Conservation (phyloP, 1,139 yeast species). For the Kodamaea arcana region DNA sequence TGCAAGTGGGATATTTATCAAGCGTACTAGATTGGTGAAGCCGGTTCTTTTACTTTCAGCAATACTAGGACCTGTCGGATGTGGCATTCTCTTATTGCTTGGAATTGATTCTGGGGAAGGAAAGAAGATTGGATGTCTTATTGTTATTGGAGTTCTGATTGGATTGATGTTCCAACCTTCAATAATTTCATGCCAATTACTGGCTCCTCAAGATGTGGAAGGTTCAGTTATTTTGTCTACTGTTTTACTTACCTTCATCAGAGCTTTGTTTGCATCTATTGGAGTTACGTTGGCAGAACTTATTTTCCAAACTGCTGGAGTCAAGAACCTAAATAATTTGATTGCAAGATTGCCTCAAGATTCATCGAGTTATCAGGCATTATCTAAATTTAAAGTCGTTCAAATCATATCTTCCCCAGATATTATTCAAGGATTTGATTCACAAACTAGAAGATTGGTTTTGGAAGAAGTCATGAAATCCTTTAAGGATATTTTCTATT, state of each 20-base stretch:
- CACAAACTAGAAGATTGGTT: constrained; percentile 18
- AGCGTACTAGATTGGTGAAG: constrained; percentile 3
- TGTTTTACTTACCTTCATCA: constrained; percentile 21
- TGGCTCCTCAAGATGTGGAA: constrained; percentile 44
- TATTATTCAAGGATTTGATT: constrained; percentile 24
- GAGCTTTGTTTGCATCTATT: constrained; percentile 47
- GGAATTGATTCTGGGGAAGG: constrained; percentile 30
- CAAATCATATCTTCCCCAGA: constrained; percentile 28
- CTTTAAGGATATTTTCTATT: constrained; percentile 38
- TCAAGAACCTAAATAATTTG: constrained; percentile 17
- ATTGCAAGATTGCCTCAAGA: constrained; percentile 11
- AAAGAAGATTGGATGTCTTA: constrained; percentile 46
- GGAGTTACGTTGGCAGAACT: constrained; percentile 47
- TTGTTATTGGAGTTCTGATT: constrained; percentile 50
- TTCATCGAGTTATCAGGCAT: constrained; percentile 15
- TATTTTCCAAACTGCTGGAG: constrained; percentile 33
- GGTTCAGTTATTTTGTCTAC: constrained; percentile 51
- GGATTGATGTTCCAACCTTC: constrained; percentile 54
- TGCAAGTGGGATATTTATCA: constrained; percentile 15
- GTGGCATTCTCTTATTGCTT: constrained; percentile 45
- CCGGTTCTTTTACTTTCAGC: constrained; percentile 41
- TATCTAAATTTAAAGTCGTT: constrained; percentile 17
- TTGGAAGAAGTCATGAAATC: constrained; percentile 33
- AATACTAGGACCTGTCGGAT: constrained; percentile 35
- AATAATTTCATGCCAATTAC: constrained; percentile 48